phyloP scores from a whole-genome alignment of 2,329 filamentous ascomycete species.

The Epichloe brachyelytri region DNA sequence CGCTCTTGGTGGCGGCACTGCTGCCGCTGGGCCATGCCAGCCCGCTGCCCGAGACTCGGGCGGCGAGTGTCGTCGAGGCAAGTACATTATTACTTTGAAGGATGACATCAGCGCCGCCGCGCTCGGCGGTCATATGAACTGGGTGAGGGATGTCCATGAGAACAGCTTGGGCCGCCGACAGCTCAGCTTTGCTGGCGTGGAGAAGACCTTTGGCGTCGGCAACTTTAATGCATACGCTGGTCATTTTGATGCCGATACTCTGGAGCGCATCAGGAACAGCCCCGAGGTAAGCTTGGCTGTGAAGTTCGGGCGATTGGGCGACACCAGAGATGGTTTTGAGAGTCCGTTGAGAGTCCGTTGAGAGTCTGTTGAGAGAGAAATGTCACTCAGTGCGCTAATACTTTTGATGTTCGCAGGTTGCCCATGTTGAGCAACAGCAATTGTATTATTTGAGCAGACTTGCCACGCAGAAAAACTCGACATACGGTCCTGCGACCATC shows the following conservation, averaged over 20 bases:
- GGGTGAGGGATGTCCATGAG: conserved; percentile 19
- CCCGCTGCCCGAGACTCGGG: neutral
- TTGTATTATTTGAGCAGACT: conserved; percentile 12
- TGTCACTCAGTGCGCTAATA: no score
- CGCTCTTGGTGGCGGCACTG: neutral
- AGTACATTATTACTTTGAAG: conserved; percentile 35
- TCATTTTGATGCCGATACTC: conserved; percentile 27
- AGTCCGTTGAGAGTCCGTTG: no score
- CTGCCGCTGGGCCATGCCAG: neutral
- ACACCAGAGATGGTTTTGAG: no score
- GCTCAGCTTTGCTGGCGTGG: conserved; percentile 19
- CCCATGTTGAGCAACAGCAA: conserved; percentile 20
- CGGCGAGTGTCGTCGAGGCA: conserved; percentile 18
- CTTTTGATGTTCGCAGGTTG: conserved; percentile 14
- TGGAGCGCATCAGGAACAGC: conserved; percentile 25
- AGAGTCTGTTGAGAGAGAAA: no score
- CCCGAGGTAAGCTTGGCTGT: conserved; percentile 21
- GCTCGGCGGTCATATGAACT: conserved; percentile 22
- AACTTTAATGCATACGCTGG: conserved; percentile 29
- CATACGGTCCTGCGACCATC: conserved; percentile 33
- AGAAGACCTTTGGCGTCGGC: conserved; percentile 19
- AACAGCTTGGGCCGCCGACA: conserved; percentile 21
- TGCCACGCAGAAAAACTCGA: conserved; percentile 21
- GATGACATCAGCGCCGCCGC: conserved; percentile 17
- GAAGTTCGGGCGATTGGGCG: no score